A percentile compares a stretch with the other conserved stretches of the same genome.
phyloP scores from a whole-genome alignment of 1,284 basidiomycete species.

The Rhodotorula sp. region DNA sequence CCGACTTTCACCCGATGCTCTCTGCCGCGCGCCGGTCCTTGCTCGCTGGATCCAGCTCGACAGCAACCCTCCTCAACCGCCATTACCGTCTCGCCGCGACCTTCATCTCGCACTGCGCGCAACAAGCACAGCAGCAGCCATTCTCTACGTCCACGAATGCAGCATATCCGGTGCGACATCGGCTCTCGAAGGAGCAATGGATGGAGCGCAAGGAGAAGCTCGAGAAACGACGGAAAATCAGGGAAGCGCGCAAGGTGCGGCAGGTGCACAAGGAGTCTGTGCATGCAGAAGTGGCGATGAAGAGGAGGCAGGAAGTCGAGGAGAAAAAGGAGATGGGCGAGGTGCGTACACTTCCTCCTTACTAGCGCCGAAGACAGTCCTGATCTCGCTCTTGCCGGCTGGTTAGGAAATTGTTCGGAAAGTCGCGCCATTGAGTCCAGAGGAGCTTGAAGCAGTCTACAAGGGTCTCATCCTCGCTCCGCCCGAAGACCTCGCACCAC shows the following conservation, averaged over 20 bases:
- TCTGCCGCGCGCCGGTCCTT: slow-evolving; percentile 5
- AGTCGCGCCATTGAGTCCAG: slow-evolving; percentile 22
- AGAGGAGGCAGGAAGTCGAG: neutral
- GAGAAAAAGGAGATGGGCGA: neutral
- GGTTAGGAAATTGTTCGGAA: slow-evolving; percentile 20
- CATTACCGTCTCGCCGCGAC: no score
- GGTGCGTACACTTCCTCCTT: neutral
- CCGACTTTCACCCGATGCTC: neutral
- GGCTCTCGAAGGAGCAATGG: slow-evolving; percentile 6
- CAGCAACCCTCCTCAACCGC: no score
- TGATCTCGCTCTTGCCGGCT: neutral
- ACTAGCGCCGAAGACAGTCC: neutral
- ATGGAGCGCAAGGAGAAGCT: slow-evolving; percentile 9
- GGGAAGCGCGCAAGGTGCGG: slow-evolving; percentile 4
- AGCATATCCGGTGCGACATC: no score
- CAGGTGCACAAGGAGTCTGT: neutral
- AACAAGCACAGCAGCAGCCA: no score
- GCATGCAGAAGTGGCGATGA: neutral
- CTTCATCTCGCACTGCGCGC: no score
- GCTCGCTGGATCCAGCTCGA: neutral
- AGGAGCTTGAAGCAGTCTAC: slow-evolving; percentile 34
- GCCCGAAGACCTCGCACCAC: slow-evolving; percentile 18
- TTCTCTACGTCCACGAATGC: no score
- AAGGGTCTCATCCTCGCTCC: slow-evolving; percentile 20
- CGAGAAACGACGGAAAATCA: slow-evolving; percentile 6